Conservation (phyloP, 192 early-diverging fungal species). For the Coemansia sp. region DNA sequence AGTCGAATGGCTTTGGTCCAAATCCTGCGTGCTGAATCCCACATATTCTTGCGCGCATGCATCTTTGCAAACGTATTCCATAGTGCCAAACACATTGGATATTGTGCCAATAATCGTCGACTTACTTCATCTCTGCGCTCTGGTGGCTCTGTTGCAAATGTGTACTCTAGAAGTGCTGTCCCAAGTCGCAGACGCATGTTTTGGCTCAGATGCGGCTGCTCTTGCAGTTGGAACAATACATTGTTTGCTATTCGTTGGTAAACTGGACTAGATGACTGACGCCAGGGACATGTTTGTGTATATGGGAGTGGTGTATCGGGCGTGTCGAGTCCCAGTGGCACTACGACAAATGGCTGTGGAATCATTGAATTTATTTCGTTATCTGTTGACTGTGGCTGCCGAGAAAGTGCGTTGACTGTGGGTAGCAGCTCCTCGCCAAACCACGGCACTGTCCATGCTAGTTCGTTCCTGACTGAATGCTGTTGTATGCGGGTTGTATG, state of each 20-base stretch:
- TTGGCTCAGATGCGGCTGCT: background rate
- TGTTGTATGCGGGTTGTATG: background rate
- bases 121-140: constrained; percentile 3
- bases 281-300: constrained; percentile 22
- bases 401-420: background rate
- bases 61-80: constrained; percentile 42
- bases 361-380: background rate
- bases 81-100: constrained; percentile 20
- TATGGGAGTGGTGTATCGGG: constrained; percentile 27
- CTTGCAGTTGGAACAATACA: constrained; percentile 6
- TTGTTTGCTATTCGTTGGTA: constrained; percentile 8
- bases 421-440: constrained; percentile 3
- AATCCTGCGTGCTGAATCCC: constrained; percentile 30
- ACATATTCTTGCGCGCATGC: constrained; percentile 22
- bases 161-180: constrained; percentile 21
- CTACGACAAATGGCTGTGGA: constrained; percentile 15
- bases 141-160: constrained; percentile 12
- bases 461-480: background rate
- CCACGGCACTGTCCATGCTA: constrained; percentile 20
- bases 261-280: background rate
- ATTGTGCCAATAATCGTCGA: constrained; percentile 6
- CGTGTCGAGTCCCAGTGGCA: constrained; percentile 28
- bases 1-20: constrained; percentile 18
- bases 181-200: constrained; percentile 1
- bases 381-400: background rate